Percentiles rank a stretch among this genome's conserved stretches.
These are phyloP conservation scores for Neopestalotiopsis sp. DNA, from an alignment of 2,329 filamentous ascomycete species.

Conservation along the genomic window DNA sequence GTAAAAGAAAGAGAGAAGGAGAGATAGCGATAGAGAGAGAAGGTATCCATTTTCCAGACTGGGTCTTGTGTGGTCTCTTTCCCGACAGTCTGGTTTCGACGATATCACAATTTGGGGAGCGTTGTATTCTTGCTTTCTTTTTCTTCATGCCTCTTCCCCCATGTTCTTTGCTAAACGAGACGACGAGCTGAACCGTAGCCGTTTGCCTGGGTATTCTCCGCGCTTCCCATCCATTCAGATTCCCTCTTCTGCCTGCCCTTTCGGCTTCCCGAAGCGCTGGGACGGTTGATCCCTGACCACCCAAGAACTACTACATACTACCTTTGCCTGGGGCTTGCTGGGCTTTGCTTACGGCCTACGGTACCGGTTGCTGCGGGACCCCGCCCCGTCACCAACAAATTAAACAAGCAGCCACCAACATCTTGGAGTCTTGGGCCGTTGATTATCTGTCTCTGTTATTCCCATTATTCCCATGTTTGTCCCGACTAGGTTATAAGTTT, in stretches of 20 bases:
- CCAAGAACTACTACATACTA: too few species aligned
- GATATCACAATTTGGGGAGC: too few species aligned
- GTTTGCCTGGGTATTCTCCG: neutral
- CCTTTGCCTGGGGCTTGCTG: neutral
- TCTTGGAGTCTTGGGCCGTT: neutral
- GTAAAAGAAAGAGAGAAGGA: neutral
- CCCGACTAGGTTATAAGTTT: neutral
- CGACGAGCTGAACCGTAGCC: neutral
- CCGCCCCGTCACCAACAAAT: neutral
- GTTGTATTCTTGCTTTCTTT: neutral
- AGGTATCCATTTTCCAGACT: neutral
- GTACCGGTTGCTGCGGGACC: neutral
- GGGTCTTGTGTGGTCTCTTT: neutral
- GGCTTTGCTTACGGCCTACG: neutral
- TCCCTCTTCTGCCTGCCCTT: neutral
- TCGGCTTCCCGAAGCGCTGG: neutral
- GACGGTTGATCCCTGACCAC: slow-evolving; percentile 8
- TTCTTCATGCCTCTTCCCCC: neutral
- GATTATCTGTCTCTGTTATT: neutral
- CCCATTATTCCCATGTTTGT: neutral
- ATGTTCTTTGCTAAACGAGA: neutral
- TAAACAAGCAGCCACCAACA: neutral
- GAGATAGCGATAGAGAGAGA: neutral
- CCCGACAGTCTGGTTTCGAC: neutral
- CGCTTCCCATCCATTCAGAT: neutral